Base-by-base conservation (phyloP, 139 green algal species). In the Chlorella vulgaris region DNA sequence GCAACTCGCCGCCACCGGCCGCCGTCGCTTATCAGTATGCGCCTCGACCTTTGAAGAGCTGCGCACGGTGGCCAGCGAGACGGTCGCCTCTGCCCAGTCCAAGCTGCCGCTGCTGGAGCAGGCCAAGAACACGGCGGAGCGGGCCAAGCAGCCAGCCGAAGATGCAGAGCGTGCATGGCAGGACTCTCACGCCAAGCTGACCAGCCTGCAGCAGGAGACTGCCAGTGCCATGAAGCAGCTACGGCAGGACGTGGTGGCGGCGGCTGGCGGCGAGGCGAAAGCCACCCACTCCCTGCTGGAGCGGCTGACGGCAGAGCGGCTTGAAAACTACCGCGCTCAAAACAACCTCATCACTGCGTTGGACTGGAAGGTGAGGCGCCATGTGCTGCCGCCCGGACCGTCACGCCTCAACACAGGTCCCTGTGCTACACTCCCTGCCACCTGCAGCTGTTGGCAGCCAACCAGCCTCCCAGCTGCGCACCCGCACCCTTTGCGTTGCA, bases 11-110 rank as follows among this genome's bases (percentile, higher is more conserved):
- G 39, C 29, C 21, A 42, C 74, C 50, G 71, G n/a, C n/a, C n/a
- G n/a, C n/a, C n/a, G n/a, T n/a, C n/a, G n/a, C n/a, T n/a, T n/a
- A n/a, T n/a, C n/a, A n/a, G n/a, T n/a, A n/a, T n/a, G n/a, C n/a
- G n/a, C n/a, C n/a, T n/a, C n/a, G n/a, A n/a, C 47, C 13, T 86
- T 80, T 67, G 38, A 76, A 0, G 76, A 86, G 13, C 47, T 86
- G 29, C 75, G 75, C 8, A 36, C 28, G 1, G 36, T 35, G 21
- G 75, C 74, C 3, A 18, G 13, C 1, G 73, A 79, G 22, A 38
- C 73, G 0, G 73, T 79, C 33, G 26, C 73, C 8, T n/a, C 26
- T 2, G 73, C 73, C 1, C 73, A 79, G 35, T 29, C 73, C 50
- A 79, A 84, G 43, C 82, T 86, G 7, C 76, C 63, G 31, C 31